phyloP scores from a whole-genome alignment of 495 filamentous ascomycete species.

The Echria macrotheca region DNA sequence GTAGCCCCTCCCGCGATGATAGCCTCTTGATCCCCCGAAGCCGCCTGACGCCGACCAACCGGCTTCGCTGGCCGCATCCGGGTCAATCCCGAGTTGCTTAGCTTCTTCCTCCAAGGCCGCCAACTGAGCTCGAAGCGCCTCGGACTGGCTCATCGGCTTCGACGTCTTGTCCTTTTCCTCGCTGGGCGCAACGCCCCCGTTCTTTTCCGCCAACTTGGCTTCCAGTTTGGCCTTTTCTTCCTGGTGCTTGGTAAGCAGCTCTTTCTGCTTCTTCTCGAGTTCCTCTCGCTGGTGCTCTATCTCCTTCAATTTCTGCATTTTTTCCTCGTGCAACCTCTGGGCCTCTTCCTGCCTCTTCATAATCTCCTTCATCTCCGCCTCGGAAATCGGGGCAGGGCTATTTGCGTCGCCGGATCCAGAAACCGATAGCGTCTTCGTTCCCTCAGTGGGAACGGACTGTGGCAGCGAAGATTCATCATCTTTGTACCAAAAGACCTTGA shows the following conservation, averaged over 20 bases:
- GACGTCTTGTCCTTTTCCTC: slow-evolving; percentile 15
- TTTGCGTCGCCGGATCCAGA: slow-evolving; percentile 18
- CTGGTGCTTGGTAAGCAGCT: slow-evolving; percentile 65
- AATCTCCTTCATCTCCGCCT: slow-evolving; percentile 76
- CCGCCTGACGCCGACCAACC: slow-evolving; percentile 33
- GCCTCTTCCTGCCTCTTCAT: slow-evolving; percentile 68
- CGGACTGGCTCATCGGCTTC: slow-evolving; percentile 35
- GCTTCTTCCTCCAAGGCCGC: slow-evolving; percentile 84
- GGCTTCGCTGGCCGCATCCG: slow-evolving; percentile 38
- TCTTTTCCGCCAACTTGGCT: slow-evolving; percentile 43
- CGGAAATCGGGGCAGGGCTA: slow-evolving; percentile 32
- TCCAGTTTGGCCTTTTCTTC: slow-evolving; percentile 70
- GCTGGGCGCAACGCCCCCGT: slow-evolving; percentile 29
- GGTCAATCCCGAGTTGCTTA: slow-evolving; percentile 69
- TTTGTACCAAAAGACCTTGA: slow-evolving; percentile 95
- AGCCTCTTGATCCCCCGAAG: slow-evolving; percentile 43
- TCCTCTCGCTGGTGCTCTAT: slow-evolving; percentile 65
- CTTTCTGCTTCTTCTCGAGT: slow-evolving; percentile 70
- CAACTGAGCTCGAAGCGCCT: slow-evolving; percentile 69
- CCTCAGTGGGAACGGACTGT: slow-evolving; percentile 14
- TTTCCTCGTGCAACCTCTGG: slow-evolving; percentile 75
- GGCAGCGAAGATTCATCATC: slow-evolving; percentile 39
- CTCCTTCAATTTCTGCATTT: slow-evolving; percentile 65
- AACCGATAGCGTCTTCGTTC: slow-evolving; percentile 16
- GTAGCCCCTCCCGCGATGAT: slow-evolving; percentile 37